These are phyloP conservation scores for Flaveria robusta DNA, from an alignment of 129 eudicot species.

Conservation along the genomic window DNA sequence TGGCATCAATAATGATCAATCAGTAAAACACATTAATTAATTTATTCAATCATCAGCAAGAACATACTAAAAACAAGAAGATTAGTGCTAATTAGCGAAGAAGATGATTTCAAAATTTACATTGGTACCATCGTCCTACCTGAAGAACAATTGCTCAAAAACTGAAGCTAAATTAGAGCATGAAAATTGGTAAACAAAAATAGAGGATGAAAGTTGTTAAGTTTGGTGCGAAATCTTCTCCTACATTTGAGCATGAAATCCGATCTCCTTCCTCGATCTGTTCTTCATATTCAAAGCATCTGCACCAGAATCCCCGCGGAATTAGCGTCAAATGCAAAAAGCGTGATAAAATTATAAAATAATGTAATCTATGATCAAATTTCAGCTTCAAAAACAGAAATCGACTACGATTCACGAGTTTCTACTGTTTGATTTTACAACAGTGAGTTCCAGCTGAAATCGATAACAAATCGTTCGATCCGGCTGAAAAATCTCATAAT, in stretches of 20 bases:
- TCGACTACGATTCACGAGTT: too few relatives aligned
- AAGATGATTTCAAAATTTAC: constrained; percentile 36
- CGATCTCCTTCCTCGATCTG: constrained; percentile 51
- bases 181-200: background rate
- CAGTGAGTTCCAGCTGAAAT: too few relatives aligned
- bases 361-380: too few relatives aligned
- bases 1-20: constrained; percentile 30
- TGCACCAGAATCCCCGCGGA: constrained; percentile 29
- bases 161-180: constrained; percentile 18
- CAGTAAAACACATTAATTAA: background rate
- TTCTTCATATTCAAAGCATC: constrained; percentile 46
- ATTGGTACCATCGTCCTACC: constrained; percentile 23
- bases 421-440: too few relatives aligned
- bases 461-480: too few relatives aligned
- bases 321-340: constrained; percentile 8
- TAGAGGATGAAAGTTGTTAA: background rate
- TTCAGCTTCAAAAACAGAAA: too few relatives aligned
- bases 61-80: background rate
- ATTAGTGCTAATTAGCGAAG: constrained; percentile 28
- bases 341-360: background rate
- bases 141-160: constrained; percentile 9
- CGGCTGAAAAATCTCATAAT: too few relatives aligned
- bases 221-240: constrained; percentile 23
- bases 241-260: constrained; percentile 53
- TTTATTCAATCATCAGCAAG: background rate